Base-by-base conservation (phyloP, 148 eudicot genomes). In the Agrostemma githago region DNA sequence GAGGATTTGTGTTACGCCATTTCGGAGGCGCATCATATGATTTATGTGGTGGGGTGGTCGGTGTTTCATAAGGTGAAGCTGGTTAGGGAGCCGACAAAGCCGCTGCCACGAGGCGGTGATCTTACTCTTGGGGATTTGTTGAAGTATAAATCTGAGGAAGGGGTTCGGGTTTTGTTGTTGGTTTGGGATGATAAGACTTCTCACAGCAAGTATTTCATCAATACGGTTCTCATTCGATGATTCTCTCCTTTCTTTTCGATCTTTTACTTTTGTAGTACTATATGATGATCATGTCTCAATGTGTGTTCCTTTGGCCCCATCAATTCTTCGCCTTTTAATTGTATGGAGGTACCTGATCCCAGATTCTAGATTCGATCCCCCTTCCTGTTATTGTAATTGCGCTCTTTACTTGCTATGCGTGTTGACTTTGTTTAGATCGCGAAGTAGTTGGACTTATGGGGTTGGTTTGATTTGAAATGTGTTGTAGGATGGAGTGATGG, bases 151-250 rank as follows among this genome's bases (percentile, higher is more conserved):
- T 95, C 99, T 0, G 87, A 95, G 79, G 99, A 95, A 83, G 99
- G 99, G 39, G 99, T 95, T 20, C 75, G 99, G 44, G 97, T 95
- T 57, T 72, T 95, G 83, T 60, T 95, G 82, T 70, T 95, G 81
- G 86, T 95, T 79, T 95, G 99, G 99, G 96, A 95, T 83, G 99
- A 95, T 72, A 92, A 90, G 85, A 92, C 97, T 77, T 95, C 99
- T 8, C 99, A 92, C 54, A 81, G 78, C 46, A 92, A 85, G 82
- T 84, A 85, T 61, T 78, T 87, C 53, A 20, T 95, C 40, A 87
- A 89, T 8, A 88, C 90, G 83, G 99, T 95, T 82, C 2, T 0
- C 0, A 1, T 1, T 17, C 38, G 19, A 15, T 40, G 34, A 26
- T 26, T 26, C 44, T 60, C 37, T 34, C 20, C 20, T 20, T 34